phyloP scores from a whole-genome alignment of 345 rosid genomes.

The Xanthoceras sorbifolium region DNA sequence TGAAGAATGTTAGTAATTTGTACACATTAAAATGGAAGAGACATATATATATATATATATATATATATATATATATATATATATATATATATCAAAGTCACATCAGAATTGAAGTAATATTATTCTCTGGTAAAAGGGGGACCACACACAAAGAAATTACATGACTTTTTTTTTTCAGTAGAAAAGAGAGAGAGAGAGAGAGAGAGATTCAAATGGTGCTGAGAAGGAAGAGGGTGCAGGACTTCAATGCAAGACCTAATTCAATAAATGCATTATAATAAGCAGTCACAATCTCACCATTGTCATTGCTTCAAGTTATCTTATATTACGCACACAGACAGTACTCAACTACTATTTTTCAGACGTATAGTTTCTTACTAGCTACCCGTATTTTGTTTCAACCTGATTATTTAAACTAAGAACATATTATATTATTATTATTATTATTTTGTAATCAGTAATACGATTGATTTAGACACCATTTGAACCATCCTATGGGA shows the following conservation, averaged over 20 bases:
- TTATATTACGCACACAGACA: neutral
- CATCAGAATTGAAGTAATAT: conserved; percentile 7
- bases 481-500: no score
- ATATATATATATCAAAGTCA: no score
- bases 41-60: no score
- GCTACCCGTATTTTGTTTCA: neutral
- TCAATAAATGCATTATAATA: conserved; percentile 22
- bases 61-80: no score
- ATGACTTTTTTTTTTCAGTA: neutral
- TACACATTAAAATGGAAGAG: conserved; percentile 12
- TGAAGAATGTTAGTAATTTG: neutral
- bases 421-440: no score
- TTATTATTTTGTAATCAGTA: no score
- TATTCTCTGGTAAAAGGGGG: conserved; percentile 9
- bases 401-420: no score
- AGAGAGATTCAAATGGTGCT: conserved; percentile 14
- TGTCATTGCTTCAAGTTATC: neutral
- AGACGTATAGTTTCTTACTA: neutral
- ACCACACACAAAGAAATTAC: conserved; percentile 19
- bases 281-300: conserved; percentile 20
- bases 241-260: conserved; percentile 34
- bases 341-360: neutral
- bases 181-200: no score
- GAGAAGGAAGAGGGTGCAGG: conserved; percentile 3
- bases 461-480: no score